phyloP scores from a whole-genome alignment of 192 early-diverging fungal species.

The Linnemannia hyalina region DNA sequence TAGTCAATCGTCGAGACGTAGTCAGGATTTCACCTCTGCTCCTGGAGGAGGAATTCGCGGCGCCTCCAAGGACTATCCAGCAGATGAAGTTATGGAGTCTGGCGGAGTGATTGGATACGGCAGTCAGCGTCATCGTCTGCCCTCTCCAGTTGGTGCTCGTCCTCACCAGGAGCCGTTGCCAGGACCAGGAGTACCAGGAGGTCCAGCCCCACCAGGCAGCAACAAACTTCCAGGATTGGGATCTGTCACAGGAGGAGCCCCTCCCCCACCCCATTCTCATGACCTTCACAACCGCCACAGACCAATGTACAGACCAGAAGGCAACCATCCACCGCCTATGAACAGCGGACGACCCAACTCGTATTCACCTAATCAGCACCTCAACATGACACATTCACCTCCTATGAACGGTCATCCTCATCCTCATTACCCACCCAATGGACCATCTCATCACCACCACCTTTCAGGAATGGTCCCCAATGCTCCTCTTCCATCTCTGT shows the following conservation, averaged over 20 bases:
- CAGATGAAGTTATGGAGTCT: conserved; percentile 54
- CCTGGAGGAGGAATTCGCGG: neutral
- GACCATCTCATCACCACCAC: conserved; percentile 8
- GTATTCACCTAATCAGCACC: conserved; percentile 22
- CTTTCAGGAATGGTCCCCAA: neutral
- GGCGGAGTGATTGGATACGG: conserved; percentile 35
- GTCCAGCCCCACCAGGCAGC: neutral
- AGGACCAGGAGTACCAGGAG: conserved; percentile 2
- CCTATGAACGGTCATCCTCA: conserved; percentile 23
- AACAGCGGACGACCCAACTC: conserved; percentile 11
- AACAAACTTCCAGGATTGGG: conserved; percentile 38
- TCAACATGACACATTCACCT: neutral
- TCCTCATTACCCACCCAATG: neutral
- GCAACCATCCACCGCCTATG: conserved; percentile 8
- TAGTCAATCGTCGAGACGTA: conserved; percentile 4
- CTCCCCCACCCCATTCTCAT: conserved; percentile 11
- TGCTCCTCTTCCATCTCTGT: neutral
- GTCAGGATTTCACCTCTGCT: conserved; percentile 8
- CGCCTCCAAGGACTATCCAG: conserved; percentile 23
- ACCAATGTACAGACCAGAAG: conserved; percentile 13
- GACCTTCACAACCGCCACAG: conserved; percentile 4
- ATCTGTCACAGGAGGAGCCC: conserved; percentile 1
- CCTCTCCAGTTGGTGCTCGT: conserved; percentile 38
- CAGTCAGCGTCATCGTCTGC: conserved; percentile 32
- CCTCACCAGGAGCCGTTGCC: conserved; percentile 22